These are phyloP conservation scores for Neopestalotiopsis sp. DNA, from an alignment of 2,329 filamentous ascomycete genomes.

Conservation along the genomic window DNA sequence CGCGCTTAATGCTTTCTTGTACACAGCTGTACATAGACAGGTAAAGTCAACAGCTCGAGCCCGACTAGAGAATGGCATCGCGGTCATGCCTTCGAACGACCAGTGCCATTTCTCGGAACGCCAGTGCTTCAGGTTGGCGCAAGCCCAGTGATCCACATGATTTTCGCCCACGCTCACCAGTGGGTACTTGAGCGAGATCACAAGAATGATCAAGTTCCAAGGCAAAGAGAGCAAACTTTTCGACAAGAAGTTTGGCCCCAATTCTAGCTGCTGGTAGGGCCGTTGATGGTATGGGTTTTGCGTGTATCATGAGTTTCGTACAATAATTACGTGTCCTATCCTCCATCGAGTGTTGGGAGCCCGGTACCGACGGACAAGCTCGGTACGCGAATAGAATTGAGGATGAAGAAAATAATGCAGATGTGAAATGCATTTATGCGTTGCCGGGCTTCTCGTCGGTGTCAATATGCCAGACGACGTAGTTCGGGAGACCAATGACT, in stretches of 20 bases:
- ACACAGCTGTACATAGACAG: background rate
- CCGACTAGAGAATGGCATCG: background rate
- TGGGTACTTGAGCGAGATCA: background rate
- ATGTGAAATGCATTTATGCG: conserved; percentile 14
- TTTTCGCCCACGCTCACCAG: background rate
- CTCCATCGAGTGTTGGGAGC: conserved; percentile 29
- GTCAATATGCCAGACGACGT: conserved; percentile 98
- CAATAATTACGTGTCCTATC: conserved; percentile 37
- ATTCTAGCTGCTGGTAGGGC: conserved; percentile 14
- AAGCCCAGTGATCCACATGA: background rate
- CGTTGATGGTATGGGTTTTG: conserved; percentile 27
- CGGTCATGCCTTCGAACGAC: background rate
- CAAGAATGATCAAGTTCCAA: background rate
- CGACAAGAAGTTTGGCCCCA: conserved; percentile 34
- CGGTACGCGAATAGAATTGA: conserved; percentile 32
- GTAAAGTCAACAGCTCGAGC: background rate
- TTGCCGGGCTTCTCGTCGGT: conserved; percentile 91
- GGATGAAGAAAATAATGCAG: conserved; percentile 30
- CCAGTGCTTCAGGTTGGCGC: background rate
- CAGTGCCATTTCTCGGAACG: background rate
- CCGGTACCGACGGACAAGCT: conserved; percentile 27
- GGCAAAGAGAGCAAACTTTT: conserved; percentile 19
- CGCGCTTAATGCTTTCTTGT: conserved; percentile 1
- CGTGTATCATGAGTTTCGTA: conserved; percentile 35
- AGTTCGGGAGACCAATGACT: conserved; percentile 92